Percentiles rank a stretch among this genome's conserved stretches.
Conservation (phyloP, 2,329 filamentous ascomycete species). For the Fusarium virguliforme region DNA sequence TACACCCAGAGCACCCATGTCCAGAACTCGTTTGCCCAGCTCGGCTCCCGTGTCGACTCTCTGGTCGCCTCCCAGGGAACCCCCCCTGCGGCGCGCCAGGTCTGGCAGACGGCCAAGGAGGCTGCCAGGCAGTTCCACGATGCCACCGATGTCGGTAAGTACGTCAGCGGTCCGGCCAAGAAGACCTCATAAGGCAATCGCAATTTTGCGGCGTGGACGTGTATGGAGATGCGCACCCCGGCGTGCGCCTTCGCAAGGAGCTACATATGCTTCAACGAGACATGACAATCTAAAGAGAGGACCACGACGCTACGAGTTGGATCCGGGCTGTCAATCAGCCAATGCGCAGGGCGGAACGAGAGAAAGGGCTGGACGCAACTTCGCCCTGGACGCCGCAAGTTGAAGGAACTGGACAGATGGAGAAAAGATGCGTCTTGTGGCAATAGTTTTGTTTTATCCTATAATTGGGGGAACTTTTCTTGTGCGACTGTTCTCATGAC, state of each 20-base stretch:
- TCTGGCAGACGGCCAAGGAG: conserved; percentile 86
- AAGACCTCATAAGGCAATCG: conserved; percentile 59
- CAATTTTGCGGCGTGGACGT: conserved; percentile 18
- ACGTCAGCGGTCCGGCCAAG: conserved; percentile 72
- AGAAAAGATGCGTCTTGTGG: conserved; percentile 27
- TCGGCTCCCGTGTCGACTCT: conserved; percentile 84
- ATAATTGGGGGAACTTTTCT: conserved; percentile 38
- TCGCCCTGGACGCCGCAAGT: neutral
- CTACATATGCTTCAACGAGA: conserved; percentile 31
- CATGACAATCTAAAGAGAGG: conserved; percentile 35
- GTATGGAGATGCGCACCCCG: conserved; percentile 20
- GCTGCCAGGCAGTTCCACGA: conserved; percentile 82
- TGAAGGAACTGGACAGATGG: conserved; percentile 8
- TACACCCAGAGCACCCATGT: conserved; percentile 93
- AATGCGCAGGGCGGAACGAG: conserved; percentile 28
- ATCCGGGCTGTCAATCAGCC: conserved; percentile 38
- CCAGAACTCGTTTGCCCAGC: conserved; percentile 82
- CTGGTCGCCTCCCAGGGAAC: conserved; percentile 89
- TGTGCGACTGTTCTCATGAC: conserved; percentile 34
- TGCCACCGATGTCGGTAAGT: conserved; percentile 83
- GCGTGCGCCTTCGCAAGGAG: conserved; percentile 4
- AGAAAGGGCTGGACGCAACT: conserved; percentile 6
- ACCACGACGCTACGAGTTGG: conserved; percentile 43
- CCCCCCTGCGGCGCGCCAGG: conserved; percentile 83
- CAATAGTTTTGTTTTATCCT: conserved; percentile 34